phyloP scores from a whole-genome alignment of 2,329 filamentous ascomycete genomes.

The Chaetomiaceae sp. region DNA sequence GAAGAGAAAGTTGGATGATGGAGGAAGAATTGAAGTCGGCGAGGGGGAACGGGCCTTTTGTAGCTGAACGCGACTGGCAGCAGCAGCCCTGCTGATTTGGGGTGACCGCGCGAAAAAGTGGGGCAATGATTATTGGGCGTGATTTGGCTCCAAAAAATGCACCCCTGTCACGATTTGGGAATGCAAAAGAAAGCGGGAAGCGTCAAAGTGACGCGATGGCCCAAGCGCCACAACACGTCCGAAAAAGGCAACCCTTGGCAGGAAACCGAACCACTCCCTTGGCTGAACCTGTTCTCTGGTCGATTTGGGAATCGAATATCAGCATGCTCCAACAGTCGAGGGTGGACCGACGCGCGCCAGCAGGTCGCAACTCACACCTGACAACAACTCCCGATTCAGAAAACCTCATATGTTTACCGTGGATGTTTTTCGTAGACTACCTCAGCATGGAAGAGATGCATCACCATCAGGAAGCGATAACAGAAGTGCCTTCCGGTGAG shows the following conservation, averaged over 20 bases:
- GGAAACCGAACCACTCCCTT: background rate
- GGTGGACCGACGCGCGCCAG: too few relatives aligned
- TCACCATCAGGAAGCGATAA: too few relatives aligned
- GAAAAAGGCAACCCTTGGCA: slow-evolving; percentile 13
- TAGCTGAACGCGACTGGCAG: slow-evolving; percentile 53
- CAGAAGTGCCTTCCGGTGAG: too few relatives aligned
- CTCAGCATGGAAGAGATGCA: too few relatives aligned
- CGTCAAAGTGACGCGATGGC: slow-evolving; percentile 25
- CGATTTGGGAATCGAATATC: background rate
- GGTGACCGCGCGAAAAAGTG: slow-evolving; percentile 23
- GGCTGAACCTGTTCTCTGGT: too few relatives aligned
- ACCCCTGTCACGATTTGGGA: slow-evolving; percentile 1
- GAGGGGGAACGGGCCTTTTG: slow-evolving; percentile 56
- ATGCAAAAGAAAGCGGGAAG: slow-evolving; percentile 17
- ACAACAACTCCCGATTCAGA: too few relatives aligned
- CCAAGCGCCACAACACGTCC: slow-evolving; percentile 27
- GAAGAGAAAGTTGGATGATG: slow-evolving; percentile 44
- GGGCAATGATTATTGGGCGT: slow-evolving; percentile 18
- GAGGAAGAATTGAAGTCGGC: slow-evolving; percentile 41
- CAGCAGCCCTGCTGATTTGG: slow-evolving; percentile 56
- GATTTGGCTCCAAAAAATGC: slow-evolving; percentile 30
- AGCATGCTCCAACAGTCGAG: background rate
- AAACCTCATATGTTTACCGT: too few relatives aligned
- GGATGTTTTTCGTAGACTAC: too few relatives aligned
- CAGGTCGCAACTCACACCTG: too few relatives aligned